Conservation (phyloP, 495 filamentous ascomycete genomes). For the Hyaloscypha finlandica region DNA sequence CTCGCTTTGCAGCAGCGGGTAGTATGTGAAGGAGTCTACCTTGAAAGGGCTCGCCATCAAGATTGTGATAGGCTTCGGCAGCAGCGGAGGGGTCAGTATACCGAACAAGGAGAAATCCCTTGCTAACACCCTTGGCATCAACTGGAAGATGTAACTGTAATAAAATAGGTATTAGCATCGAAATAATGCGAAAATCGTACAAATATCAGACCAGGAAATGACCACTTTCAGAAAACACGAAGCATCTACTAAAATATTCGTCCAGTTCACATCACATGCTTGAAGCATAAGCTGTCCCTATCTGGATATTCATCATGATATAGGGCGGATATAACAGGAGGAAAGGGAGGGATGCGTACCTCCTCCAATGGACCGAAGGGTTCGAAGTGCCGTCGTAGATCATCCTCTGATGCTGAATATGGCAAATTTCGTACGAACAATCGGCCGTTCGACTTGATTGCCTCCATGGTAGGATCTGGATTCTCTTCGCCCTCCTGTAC, state of each 20-base stretch:
- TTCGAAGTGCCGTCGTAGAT: conserved; percentile 70
- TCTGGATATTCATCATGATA: conserved; percentile 93
- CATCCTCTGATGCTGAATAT: conserved; percentile 76
- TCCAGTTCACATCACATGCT: conserved; percentile 61
- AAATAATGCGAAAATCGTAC: not conserved
- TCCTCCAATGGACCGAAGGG: conserved; percentile 77
- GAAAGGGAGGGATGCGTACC: conserved; percentile 56
- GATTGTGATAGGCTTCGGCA: conserved; percentile 68
- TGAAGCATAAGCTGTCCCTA: conserved; percentile 98
- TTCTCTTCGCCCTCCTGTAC: conserved; percentile 34
- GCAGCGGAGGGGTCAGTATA: conserved; percentile 70
- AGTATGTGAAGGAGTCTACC: conserved; percentile 89
- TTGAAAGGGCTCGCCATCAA: conserved; percentile 85
- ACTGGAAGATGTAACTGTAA: conserved; percentile 78
- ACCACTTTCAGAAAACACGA: conserved; percentile 39
- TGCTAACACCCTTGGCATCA: conserved; percentile 65
- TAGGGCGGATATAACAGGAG: conserved; percentile 32
- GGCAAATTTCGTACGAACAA: conserved; percentile 89
- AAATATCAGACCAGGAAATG: conserved; percentile 22
- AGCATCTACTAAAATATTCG: conserved; percentile 69
- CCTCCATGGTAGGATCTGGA: conserved; percentile 41
- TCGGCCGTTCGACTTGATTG: conserved; percentile 61
- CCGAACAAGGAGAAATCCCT: conserved; percentile 88
- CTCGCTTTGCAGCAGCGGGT: conserved; percentile 75
- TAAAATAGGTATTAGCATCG: conserved; percentile 35